phyloP scores from a whole-genome alignment of 176 grass and related monocot genomes.

The Thalia dealbata region DNA sequence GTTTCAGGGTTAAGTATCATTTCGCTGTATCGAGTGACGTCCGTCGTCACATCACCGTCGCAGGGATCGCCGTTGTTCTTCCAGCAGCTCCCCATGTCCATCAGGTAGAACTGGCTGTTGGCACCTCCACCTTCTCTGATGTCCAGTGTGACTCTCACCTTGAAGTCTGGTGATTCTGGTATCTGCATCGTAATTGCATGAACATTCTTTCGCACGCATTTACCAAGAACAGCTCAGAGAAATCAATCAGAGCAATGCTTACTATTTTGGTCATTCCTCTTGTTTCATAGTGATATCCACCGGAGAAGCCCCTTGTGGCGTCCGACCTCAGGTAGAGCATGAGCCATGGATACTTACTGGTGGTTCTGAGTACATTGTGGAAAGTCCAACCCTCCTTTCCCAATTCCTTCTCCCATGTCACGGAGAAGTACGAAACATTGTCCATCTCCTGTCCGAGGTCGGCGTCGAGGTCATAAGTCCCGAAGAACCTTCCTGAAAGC shows the following conservation, averaged over 20 bases:
- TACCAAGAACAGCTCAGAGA: no score
- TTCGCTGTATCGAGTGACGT: conserved; percentile 91
- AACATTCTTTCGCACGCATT: background rate
- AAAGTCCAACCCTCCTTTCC: conserved; percentile 48
- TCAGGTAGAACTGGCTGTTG: conserved; percentile 83
- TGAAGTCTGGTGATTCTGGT: conserved; percentile 73
- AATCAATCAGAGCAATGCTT: conserved; percentile 15
- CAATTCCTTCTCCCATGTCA: conserved; percentile 74
- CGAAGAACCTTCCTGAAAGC: conserved; percentile 48
- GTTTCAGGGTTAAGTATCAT: conserved; percentile 91
- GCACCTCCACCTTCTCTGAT: conserved; percentile 54
- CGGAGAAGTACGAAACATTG: conserved; percentile 45
- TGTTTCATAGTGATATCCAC: conserved; percentile 86
- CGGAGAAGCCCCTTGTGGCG: conserved; percentile 75
- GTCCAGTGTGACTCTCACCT: conserved; percentile 54
- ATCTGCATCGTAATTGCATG: conserved; percentile 24
- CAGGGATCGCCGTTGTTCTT: conserved; percentile 69
- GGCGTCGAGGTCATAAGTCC: conserved; percentile 62
- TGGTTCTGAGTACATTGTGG: conserved; percentile 67
- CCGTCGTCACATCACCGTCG: conserved; percentile 54
- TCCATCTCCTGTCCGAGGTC: background rate
- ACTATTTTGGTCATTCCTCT: conserved; percentile 91
- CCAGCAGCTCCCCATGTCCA: conserved; percentile 98
- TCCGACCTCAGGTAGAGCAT: conserved; percentile 92
- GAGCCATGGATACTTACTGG: conserved; percentile 72